Base-by-base conservation (phyloP, 2,329 filamentous ascomycete genomes). In the Cladosporium sp. region DNA sequence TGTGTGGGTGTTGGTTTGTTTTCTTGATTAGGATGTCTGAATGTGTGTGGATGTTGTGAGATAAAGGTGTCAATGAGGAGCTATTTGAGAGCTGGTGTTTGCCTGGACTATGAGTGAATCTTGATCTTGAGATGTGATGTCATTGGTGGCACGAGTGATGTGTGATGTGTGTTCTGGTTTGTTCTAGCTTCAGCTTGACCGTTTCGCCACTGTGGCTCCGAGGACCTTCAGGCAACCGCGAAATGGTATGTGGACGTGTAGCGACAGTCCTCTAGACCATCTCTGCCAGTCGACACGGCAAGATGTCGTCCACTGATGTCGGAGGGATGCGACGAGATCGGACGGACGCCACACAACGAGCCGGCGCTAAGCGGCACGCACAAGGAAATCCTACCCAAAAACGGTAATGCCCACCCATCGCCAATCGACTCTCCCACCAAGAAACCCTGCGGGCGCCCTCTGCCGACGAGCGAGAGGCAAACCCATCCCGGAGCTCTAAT, bases 331-430 rank as follows among this genome's bases (percentile, higher is more conserved):
- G 38, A 41, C 38, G 9, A 37, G 10, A 37, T 37, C 34, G 34
- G 34, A 37, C n/a, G 11, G 9, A 37, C 34, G n/a, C 34, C 34
- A 11, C 44, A 35, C 44, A 32, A 46, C 44, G 18, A 46, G 28
- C 48, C 48, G 48, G 31, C 48, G 48, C 34, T 50, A 50, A 50
- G 38, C 48, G 48, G 3, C 38, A 41, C 9, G 3, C 38, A 33
- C 42, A 37, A 35, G 46, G 46, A 42, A 22, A 22, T 22, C 31
- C 31, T 50, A 32, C 22, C 48, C 48, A 7, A 35, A 50, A 37
- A 34, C 14, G 43, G 48, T 50, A 50, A 50, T 43, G 8, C n/a
- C 31, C 40, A 41, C 37, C 46, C 13, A 37, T 4, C 35, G 18
- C 18, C 9, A 37, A 22, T 22, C 46, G 11, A 10, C 9, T 22